Conservation (phyloP, 176 grass and related monocot genomes). For the Musa schizocarpa region DNA sequence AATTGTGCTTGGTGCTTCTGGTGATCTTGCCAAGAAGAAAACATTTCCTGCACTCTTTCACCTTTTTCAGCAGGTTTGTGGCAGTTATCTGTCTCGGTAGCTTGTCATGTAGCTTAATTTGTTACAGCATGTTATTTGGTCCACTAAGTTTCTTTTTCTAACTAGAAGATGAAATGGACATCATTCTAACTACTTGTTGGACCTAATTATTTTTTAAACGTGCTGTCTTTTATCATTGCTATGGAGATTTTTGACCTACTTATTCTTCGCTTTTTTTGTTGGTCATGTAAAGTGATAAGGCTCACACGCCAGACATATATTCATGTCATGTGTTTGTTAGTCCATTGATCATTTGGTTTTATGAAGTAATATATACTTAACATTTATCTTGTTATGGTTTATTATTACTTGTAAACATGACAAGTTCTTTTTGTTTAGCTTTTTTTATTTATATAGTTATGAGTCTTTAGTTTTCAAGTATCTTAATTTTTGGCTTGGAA, state of each 20-base stretch:
- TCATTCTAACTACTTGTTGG: too few relatives aligned
- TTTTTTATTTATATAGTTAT: background rate
- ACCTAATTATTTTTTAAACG: too few relatives aligned
- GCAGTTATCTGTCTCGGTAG: constrained; percentile 1
- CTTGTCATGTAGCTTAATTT: background rate
- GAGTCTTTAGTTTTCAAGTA: background rate
- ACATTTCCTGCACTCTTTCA: constrained; percentile 95
- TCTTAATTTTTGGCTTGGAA: background rate
- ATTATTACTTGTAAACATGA: background rate
- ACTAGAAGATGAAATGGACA: too few relatives aligned
- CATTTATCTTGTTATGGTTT: background rate
- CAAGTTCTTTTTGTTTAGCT: background rate
- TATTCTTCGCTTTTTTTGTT: too few relatives aligned
- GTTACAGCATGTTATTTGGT: background rate
- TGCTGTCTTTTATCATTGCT: too few relatives aligned
- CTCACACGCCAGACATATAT: too few relatives aligned
- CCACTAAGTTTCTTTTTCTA: background rate
- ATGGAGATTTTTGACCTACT: too few relatives aligned
- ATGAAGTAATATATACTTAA: background rate
- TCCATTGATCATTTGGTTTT: background rate
- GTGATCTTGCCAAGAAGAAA: constrained; percentile 99
- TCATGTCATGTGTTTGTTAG: too few relatives aligned
- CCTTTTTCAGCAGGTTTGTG: constrained; percentile 76
- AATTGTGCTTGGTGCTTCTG: constrained; percentile 92
- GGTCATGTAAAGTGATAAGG: too few relatives aligned